Evolutionary conservation across 129 eudicot genomes (phyloP), one percentile per base, ranked within the genome.

Genomic region (Mikania micrantha): DNA sequence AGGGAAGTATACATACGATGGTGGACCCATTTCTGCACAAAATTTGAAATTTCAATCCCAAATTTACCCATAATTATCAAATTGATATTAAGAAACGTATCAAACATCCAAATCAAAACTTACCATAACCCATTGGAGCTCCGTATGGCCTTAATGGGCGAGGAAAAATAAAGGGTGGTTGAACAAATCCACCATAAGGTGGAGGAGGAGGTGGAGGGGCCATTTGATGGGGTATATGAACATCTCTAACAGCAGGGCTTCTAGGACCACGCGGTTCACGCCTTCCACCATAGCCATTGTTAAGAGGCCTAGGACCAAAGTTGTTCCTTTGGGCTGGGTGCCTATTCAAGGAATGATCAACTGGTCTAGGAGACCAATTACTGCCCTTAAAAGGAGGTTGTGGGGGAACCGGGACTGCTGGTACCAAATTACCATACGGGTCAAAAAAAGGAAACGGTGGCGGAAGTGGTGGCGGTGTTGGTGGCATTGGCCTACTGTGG

Each of bases 81-180:
- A 56, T 0, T 49, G 31, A 58, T 5, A 41, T 9, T 38, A 19
- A 64, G 11, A 31, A 42, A 19, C 3, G 4, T 10, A 53, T 48
- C 49, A 21, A 10, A 4, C 8, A 24, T n/a, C n/a, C n/a, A n/a
- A n/a, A n/a, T n/a, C n/a, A 9, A 1, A 49, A 54, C 84, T 77
- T 74, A 89, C 96, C 94, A 66, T 74, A 83, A 48, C 84, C 88
- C 86, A 89, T 76, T 1, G 75, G 85, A 67, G 67, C 60, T 45
- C 78, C 85, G 56, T 78, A 85, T 0, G 86, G 71, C 69, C 93
- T 79, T 63, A 81, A 12, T 13, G 76, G 78, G 22, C 45, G 80
- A 10, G 73, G 65, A 15, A 82, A 69, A 29, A 56, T 12, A 60
- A 83, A 85, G 1, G 92, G 83, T 3, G 91, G 72, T 59, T 81